phyloP scores from a whole-genome alignment of 2,329 filamentous ascomycete genomes.

The Hymenoscyphus fraxineus region DNA sequence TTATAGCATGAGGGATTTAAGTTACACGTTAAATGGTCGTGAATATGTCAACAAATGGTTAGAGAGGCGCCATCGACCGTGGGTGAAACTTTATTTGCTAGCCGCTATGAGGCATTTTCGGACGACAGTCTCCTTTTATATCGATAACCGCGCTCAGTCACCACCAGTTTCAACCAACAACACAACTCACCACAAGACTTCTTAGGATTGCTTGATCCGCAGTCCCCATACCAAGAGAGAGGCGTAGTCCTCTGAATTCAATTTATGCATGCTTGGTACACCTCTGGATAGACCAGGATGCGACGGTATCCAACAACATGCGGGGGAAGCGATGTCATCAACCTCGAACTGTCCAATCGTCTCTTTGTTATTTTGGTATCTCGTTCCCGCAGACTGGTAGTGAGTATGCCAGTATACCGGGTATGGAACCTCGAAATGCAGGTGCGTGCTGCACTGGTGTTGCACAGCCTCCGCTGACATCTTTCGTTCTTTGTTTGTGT shows the following conservation, averaged over 20 bases:
- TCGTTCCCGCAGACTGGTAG: background rate
- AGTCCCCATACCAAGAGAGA: background rate
- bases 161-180: background rate
- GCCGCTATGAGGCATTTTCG: background rate
- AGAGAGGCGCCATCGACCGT: no score
- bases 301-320: background rate
- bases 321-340: background rate
- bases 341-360: background rate
- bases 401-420: background rate
- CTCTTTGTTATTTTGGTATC: background rate
- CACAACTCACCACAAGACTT: background rate
- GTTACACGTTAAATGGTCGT: no score
- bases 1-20: no score
- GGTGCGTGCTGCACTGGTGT: background rate
- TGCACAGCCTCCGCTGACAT: constrained; percentile 2
- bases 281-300: background rate
- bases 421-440: background rate
- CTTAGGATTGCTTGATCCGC: background rate
- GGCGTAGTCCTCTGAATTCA: background rate
- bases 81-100: background rate
- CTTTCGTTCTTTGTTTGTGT: constrained; percentile 1
- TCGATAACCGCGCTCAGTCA: background rate
- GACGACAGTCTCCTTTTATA: background rate
- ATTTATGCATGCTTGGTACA: background rate
- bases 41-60: no score